Percentiles rank a stretch among this genome's conserved stretches.
Conservation (phyloP, 2,329 filamentous ascomycete species). For the Mycosphaerella arachidis region DNA sequence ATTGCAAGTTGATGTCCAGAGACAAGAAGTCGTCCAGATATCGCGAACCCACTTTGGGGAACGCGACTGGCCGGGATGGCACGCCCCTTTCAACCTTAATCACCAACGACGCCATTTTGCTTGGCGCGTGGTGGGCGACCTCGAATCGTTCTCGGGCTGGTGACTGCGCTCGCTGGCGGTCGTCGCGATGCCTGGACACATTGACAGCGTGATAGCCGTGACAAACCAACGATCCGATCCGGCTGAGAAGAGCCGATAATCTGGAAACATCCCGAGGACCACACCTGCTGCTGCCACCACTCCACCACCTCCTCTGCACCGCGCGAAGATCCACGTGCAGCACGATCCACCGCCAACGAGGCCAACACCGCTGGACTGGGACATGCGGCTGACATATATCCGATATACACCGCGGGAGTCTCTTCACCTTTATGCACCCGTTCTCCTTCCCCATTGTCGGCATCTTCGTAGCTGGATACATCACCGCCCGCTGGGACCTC, state of each 20-base stretch:
- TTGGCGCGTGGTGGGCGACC: not conserved
- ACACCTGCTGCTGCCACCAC: not conserved
- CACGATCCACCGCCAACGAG: constrained; percentile 3
- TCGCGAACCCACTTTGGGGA: not conserved
- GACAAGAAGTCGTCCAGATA: not conserved
- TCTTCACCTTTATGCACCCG: constrained; percentile 69
- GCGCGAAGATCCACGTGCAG: constrained; percentile 1
- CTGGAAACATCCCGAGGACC: not conserved
- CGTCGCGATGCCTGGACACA: not conserved
- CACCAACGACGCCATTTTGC: not conserved
- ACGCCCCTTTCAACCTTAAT: not conserved
- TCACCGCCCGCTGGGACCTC: constrained; percentile 97
- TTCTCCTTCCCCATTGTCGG: constrained; percentile 93
- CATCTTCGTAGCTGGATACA: constrained; percentile 99
- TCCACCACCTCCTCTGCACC: not conserved
- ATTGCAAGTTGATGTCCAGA: not conserved
- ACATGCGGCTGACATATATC: not conserved
- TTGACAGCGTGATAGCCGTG: not conserved
- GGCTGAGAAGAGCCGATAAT: not conserved
- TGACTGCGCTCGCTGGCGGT: not conserved
- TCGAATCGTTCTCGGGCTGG: not conserved
- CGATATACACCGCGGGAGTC: not conserved
- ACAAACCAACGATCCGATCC: not conserved
- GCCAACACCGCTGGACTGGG: not conserved
- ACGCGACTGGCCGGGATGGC: not conserved